Percentiles rank a stretch among this genome's conserved stretches.
phyloP scores from a whole-genome alignment of 192 early-diverging fungal genomes.

The Globomyces pollinis-pini region DNA sequence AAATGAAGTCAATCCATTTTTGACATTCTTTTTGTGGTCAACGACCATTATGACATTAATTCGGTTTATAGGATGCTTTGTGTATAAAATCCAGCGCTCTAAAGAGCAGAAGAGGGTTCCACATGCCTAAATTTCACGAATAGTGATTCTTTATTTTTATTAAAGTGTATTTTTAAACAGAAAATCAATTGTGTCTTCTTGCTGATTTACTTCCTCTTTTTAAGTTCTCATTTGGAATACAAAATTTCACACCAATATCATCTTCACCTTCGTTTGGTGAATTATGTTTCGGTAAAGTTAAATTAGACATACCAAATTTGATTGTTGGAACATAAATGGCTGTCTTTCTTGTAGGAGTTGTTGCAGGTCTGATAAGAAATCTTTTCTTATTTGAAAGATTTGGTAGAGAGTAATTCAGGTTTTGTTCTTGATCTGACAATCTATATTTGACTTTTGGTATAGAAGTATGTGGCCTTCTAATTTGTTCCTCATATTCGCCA shows the following conservation, averaged over 20 bases:
- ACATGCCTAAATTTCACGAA: no score
- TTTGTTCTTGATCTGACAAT: neutral
- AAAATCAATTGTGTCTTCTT: no score
- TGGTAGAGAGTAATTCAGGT: neutral
- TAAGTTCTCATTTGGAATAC: no score
- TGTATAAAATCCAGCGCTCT: constrained; percentile 21
- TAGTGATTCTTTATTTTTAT: no score
- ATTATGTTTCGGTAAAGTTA: no score
- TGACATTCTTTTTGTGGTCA: constrained; percentile 51
- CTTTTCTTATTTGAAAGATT: neutral
- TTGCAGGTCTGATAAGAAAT: neutral
- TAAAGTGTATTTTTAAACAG: no score
- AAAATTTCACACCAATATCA: no score
- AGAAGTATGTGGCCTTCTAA: neutral
- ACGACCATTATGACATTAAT: constrained; percentile 62
- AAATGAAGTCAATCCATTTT: constrained; percentile 19
- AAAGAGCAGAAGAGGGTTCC: no score
- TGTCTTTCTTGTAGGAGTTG: neutral
- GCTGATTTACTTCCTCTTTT: no score
- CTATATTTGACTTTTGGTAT: neutral
- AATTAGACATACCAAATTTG: neutral
- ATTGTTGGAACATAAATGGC: neutral
- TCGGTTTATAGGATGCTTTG: constrained; percentile 65
- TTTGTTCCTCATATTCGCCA: neutral
- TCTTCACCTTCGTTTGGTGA: no score